Conservation (phyloP, 2,329 filamentous ascomycete species). For the Aspergillus sergii region DNA sequence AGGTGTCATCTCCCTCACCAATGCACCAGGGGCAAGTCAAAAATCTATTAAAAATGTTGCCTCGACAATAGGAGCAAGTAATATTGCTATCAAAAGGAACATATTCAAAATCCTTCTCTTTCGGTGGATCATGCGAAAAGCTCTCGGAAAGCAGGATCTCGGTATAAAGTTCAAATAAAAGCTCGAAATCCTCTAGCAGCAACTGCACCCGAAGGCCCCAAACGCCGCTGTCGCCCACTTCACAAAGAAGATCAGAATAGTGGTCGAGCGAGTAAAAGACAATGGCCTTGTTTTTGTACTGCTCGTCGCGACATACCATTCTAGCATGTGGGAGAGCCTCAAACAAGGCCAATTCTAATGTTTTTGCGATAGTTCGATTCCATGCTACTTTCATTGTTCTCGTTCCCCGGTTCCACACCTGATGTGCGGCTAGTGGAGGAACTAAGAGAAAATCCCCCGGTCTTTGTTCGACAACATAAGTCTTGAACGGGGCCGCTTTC, state of each 20-base stretch:
- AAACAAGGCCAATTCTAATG: constrained; percentile 78
- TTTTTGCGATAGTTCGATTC: constrained; percentile 94
- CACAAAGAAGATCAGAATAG: constrained; percentile 65
- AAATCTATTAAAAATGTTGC: constrained; percentile 97
- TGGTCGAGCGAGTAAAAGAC: constrained; percentile 84
- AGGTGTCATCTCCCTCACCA: constrained; percentile 77
- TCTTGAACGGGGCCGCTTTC: constrained; percentile 91
- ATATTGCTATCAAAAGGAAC: constrained; percentile 86
- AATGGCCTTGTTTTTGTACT: constrained; percentile 98
- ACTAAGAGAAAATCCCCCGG: constrained; percentile 92
- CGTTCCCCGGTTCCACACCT: constrained; percentile 97
- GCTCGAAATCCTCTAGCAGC: constrained; percentile 79
- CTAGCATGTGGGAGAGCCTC: constrained; percentile 88
- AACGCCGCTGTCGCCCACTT: constrained; percentile 55
- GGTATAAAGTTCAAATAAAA: constrained; percentile 76
- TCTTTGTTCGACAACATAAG: constrained; percentile 88
- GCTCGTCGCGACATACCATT: constrained; percentile 92
- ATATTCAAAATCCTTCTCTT: constrained; percentile 72
- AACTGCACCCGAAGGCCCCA: constrained; percentile 62
- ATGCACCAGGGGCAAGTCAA: constrained; percentile 87
- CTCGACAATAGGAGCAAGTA: constrained; percentile 92
- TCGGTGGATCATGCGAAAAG: constrained; percentile 65
- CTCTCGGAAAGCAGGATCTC: constrained; percentile 82
- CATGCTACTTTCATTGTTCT: constrained; percentile 97
- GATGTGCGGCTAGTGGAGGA: constrained; percentile 89